Evolutionary conservation across 2,329 filamentous ascomycete genomes (phyloP).

Genomic region (Fusarium succisae): DNA sequence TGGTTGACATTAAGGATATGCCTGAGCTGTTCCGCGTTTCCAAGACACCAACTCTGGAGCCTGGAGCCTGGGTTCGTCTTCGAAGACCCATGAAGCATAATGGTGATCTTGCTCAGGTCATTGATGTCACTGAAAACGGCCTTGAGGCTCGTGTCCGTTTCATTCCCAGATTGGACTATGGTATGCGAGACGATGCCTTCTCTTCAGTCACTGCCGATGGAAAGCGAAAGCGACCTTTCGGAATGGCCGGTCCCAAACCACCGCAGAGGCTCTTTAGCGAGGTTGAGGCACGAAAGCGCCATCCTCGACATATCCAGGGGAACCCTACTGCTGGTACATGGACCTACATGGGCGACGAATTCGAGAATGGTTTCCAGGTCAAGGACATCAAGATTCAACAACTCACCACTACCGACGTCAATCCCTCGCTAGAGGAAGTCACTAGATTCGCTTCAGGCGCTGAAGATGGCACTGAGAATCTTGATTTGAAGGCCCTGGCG

Average conservation of each 20-base stretch:
- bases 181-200: conserved; percentile 78
- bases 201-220: conserved; percentile 60
- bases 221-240: conserved; percentile 81
- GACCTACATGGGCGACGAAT: conserved; percentile 88
- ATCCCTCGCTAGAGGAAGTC: conserved; percentile 92
- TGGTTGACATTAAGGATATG: conserved; percentile 97
- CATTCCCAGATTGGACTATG: conserved; percentile 93
- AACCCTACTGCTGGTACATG: conserved; percentile 84
- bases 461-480: conserved; percentile 91
- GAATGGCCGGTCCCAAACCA: conserved; percentile 72
- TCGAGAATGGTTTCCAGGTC: conserved; percentile 90
- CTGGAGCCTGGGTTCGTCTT: conserved; percentile 92
- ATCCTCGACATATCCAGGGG: conserved; percentile 69
- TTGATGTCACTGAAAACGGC: conserved; percentile 93
- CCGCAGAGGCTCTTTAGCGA: conserved; percentile 94
- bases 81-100: conserved; percentile 82
- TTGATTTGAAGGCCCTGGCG: conserved; percentile 90
- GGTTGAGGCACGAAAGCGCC: conserved; percentile 87
- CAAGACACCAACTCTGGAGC: conserved; percentile 85
- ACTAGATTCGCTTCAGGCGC: conserved; percentile 90
- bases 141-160: conserved; percentile 86
- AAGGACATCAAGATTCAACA: conserved; percentile 93
- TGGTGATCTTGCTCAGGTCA: conserved; percentile 89
- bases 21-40: conserved; percentile 91
- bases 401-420: conserved; percentile 87